These are phyloP conservation scores for Blastobotrys arbuscula DNA, from an alignment of 1,139 yeast species.

Conservation along the genomic window DNA sequence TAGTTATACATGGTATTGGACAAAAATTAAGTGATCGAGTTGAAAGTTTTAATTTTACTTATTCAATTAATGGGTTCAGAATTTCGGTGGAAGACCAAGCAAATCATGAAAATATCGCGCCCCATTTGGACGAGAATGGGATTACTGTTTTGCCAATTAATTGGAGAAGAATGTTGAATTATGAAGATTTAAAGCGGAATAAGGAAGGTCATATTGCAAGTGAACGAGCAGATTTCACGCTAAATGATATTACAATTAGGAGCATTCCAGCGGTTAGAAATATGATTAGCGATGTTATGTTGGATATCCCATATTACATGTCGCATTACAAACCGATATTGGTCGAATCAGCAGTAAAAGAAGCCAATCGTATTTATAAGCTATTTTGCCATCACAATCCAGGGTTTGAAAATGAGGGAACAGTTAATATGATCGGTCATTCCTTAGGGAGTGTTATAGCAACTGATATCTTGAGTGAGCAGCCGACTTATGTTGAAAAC, in stretches of 20 bases:
- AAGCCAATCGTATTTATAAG: slow-evolving; percentile 64
- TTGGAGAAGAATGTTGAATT: slow-evolving; percentile 37
- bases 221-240: slow-evolving; percentile 43
- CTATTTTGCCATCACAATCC: slow-evolving; percentile 63
- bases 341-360: slow-evolving; percentile 56
- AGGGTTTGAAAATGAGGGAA: slow-evolving; percentile 50
- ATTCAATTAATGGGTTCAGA: slow-evolving; percentile 70
- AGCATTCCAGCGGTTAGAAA: slow-evolving; percentile 74
- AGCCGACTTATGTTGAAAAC: slow-evolving; percentile 37
- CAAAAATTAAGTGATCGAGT: slow-evolving; percentile 77
- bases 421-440: slow-evolving; percentile 81
- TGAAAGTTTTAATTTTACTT: slow-evolving; percentile 80
- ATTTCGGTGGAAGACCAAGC: slow-evolving; percentile 32
- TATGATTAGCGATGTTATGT: slow-evolving; percentile 75
- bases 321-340: slow-evolving; percentile 62
- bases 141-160: slow-evolving; percentile 38
- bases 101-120: slow-evolving; percentile 27
- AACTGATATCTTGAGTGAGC: slow-evolving; percentile 65
- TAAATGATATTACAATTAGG: slow-evolving; percentile 71
- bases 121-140: slow-evolving; percentile 22
- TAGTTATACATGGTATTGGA: slow-evolving; percentile 93
- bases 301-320: slow-evolving; percentile 85
- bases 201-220: slow-evolving; percentile 18
- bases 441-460: slow-evolving; percentile 85
- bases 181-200: slow-evolving; percentile 28